A percentile compares a stretch with the other conserved stretches of the same genome.
These are phyloP conservation scores for Colletotrichum aenigma DNA, from an alignment of 2,329 filamentous ascomycete genomes.

Conservation along the genomic window DNA sequence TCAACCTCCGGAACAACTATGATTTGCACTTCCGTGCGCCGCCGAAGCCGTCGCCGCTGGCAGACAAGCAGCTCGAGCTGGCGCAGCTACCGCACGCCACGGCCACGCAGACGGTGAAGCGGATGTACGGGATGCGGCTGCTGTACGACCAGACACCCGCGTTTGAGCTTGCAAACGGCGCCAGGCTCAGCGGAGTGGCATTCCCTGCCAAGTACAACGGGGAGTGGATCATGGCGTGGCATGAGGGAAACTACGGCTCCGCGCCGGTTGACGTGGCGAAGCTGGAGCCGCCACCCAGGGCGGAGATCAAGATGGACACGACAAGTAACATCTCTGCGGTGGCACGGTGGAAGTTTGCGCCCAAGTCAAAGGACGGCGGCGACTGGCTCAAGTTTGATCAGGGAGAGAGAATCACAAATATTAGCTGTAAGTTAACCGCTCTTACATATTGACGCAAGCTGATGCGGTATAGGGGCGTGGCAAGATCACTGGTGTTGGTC, in stretches of 20 bases:
- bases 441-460: not conserved
- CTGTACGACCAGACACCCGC: slow-evolving; percentile 49
- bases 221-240: slow-evolving; percentile 63
- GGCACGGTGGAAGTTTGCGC: slow-evolving; percentile 58
- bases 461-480: slow-evolving; percentile 39
- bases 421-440: slow-evolving; percentile 51
- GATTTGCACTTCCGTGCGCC: slow-evolving; percentile 54
- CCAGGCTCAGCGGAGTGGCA: slow-evolving; percentile 53
- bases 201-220: slow-evolving; percentile 57
- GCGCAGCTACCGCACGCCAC: slow-evolving; percentile 46
- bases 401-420: slow-evolving; percentile 71
- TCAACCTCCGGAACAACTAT: slow-evolving; percentile 50
- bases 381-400: slow-evolving; percentile 68
- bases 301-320: slow-evolving; percentile 50
- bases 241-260: slow-evolving; percentile 55
- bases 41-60: slow-evolving; percentile 43
- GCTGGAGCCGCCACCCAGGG: slow-evolving; percentile 49
- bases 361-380: slow-evolving; percentile 43
- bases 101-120: slow-evolving; percentile 51
- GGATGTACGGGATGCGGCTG: slow-evolving; percentile 49
- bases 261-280: slow-evolving; percentile 54
- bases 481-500: slow-evolving; percentile 62
- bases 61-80: slow-evolving; percentile 44
- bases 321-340: slow-evolving; percentile 52
- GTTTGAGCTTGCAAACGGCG: slow-evolving; percentile 52